Evolutionary conservation across 2,329 filamentous ascomycete species (phyloP).

Genomic region (Xylaria polymorpha): DNA sequence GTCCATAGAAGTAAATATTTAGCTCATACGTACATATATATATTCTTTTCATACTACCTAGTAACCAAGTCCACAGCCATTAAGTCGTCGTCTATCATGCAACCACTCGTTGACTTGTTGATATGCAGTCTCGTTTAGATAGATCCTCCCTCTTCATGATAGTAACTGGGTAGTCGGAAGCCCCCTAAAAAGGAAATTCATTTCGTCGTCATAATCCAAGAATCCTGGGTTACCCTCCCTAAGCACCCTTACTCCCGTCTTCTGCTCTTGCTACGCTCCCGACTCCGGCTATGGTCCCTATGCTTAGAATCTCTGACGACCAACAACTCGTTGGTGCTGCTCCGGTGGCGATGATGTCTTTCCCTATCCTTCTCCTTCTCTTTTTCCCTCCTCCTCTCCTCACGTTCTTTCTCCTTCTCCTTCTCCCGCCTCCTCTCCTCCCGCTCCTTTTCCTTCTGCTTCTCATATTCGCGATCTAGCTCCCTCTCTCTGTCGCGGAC

Average conservation of each 20-base stretch:
- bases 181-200: not conserved
- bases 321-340: slow-evolving; percentile 40
- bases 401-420: slow-evolving; percentile 35
- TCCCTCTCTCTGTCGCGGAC: slow-evolving; percentile 29
- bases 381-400: slow-evolving; percentile 29
- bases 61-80: not conserved
- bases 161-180: not conserved
- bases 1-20: not conserved
- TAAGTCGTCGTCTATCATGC: slow-evolving; percentile 6
- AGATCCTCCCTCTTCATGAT: not conserved
- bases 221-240: not conserved
- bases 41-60: not conserved
- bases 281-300: slow-evolving; percentile 42
- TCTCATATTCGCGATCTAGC: slow-evolving; percentile 17
- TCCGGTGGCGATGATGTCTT: slow-evolving; percentile 34
- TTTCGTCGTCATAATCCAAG: not conserved
- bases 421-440: slow-evolving; percentile 34
- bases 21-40: not conserved
- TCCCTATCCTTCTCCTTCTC: slow-evolving; percentile 37
- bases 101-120: not conserved
- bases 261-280: slow-evolving; percentile 43
- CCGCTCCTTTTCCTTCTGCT: slow-evolving; percentile 29
- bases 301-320: slow-evolving; percentile 46
- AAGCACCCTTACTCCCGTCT: slow-evolving; percentile 36
- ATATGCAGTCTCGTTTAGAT: slow-evolving; percentile 16